Conservation (phyloP, 306 rosid genomes). For the Oemleria cerasiformis region DNA sequence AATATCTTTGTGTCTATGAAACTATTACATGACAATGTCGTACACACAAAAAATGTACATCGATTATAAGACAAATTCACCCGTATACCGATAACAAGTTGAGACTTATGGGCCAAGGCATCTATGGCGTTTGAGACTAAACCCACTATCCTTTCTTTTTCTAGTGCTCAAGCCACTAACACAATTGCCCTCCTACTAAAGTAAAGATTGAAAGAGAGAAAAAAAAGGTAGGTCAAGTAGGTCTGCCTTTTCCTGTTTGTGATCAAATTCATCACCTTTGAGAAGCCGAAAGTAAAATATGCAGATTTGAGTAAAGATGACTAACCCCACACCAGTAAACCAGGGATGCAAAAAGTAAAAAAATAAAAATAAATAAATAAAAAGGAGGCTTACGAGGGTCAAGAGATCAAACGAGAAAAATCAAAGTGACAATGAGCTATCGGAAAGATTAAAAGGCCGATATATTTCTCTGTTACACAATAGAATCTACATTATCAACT, state of each 20-base stretch:
- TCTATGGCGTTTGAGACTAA: background rate
- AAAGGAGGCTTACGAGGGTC: no score
- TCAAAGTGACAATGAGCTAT: no score
- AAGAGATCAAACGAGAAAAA: background rate
- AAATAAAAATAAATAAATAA: no score
- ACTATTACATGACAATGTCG: no score
- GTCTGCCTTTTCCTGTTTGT: slow-evolving; percentile 31
- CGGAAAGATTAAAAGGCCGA: background rate
- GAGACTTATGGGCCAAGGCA: slow-evolving; percentile 8
- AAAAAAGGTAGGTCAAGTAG: slow-evolving; percentile 10
- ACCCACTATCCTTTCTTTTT: slow-evolving; percentile 1
- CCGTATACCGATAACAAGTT: background rate
- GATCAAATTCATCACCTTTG: slow-evolving; percentile 31
- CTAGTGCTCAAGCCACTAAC: slow-evolving; percentile 27
- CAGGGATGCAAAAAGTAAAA: background rate
- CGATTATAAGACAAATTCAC: background rate
- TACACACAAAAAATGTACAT: no score
- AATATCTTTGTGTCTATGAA: no score
- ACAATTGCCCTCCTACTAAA: slow-evolving; percentile 1
- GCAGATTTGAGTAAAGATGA: slow-evolving; percentile 12
- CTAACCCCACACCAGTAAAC: background rate
- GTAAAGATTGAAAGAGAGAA: slow-evolving; percentile 17
- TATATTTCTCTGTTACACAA: background rate
- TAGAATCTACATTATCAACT: background rate
- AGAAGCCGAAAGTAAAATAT: slow-evolving; percentile 29